Base-by-base conservation (phyloP, 495 filamentous ascomycete species). In the Aspergillus panamensis region DNA sequence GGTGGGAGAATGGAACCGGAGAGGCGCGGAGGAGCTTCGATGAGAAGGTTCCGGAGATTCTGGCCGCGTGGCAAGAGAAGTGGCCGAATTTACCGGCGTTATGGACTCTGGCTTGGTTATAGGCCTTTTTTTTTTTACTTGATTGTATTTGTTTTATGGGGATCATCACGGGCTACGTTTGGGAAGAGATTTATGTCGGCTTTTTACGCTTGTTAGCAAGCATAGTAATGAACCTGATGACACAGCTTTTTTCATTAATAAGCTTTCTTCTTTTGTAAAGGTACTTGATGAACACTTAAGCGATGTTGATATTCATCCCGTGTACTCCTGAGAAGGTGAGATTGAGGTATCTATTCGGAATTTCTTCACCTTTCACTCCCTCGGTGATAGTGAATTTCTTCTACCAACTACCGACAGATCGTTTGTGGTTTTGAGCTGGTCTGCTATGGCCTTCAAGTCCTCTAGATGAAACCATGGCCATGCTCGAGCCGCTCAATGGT, bases 61-160 rank as follows among this genome's bases (percentile, higher is more conserved):
- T 99, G 58, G 94, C 84, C n/a, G 85, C 85, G 59, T 99, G 95
- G 95, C 95, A 99, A 75, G 92, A 93, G 71, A 84, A 85, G 69
- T 96, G 93, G 87, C 94, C 95, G 29, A 85, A 87, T 62, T 66
- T 97, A 59, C 95, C 94, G 20, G 89, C 91, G 9, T 78, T 93
- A 62, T 99, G 95, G 95, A 97, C 91, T 35, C 70, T 97, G 68
- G 90, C 90, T 30, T 99, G 94, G 92, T 90, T 97, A 75, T 99
- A 71, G 66, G 33, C 14, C 8, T 8, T 57, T 17, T 20, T 25
- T 55, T 21, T 21, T 47, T 35, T 13, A n/a, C 51, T 29, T 32
- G n/a, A n/a, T n/a, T n/a, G n/a, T 42, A 50, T 9, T 13, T 44
- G 25, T 43, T 30, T 12, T n/a, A 37, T 10, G 35, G 8, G 35